These are phyloP conservation scores for Ramularia collo-cygni DNA, from an alignment of 2,329 filamentous ascomycete genomes.

Conservation along the genomic window DNA sequence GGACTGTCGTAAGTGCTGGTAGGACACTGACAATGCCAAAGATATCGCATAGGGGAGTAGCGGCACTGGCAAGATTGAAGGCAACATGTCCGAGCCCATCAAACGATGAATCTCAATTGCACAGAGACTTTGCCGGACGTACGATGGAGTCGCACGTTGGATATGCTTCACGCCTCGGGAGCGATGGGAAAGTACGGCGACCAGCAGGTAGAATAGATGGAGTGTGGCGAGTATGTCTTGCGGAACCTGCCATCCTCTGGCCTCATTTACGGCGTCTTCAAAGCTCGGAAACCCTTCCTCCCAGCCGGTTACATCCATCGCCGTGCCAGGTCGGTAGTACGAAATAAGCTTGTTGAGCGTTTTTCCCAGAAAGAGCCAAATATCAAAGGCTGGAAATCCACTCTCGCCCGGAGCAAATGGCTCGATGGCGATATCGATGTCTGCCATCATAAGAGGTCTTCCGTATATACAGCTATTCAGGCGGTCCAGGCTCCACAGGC, in stretches of 20 bases:
- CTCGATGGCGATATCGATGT: slow-evolving; percentile 41
- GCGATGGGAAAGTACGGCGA: slow-evolving; percentile 51
- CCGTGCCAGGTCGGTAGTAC: slow-evolving; percentile 40
- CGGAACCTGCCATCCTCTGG: slow-evolving; percentile 37
- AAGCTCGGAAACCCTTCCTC: slow-evolving; percentile 33
- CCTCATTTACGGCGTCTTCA: slow-evolving; percentile 26
- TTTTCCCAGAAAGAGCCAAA: slow-evolving; percentile 40
- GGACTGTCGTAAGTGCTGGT: slow-evolving; percentile 49
- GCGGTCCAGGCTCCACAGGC: slow-evolving; percentile 44
- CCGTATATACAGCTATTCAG: slow-evolving; percentile 43
- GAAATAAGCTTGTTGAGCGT: slow-evolving; percentile 43
- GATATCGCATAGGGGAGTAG: slow-evolving; percentile 51
- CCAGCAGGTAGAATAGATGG: slow-evolving; percentile 51
- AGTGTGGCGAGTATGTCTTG: slow-evolving; percentile 39
- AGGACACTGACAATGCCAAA: slow-evolving; percentile 50
- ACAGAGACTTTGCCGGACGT: slow-evolving; percentile 48
- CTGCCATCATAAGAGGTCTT: slow-evolving; percentile 42
- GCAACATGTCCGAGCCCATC: slow-evolving; percentile 41
- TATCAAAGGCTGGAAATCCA: slow-evolving; percentile 41
- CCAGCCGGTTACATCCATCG: slow-evolving; percentile 39
- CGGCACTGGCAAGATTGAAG: slow-evolving; percentile 45
- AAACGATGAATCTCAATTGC: slow-evolving; percentile 47
- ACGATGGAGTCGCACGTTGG: slow-evolving; percentile 43
- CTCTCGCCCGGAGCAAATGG: slow-evolving; percentile 37
- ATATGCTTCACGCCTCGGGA: slow-evolving; percentile 36